A percentile compares a stretch with the other conserved stretches of the same genome.
Conservation (phyloP, 176 grass and related monocot genomes). For the Rhynchospora tenuis region DNA sequence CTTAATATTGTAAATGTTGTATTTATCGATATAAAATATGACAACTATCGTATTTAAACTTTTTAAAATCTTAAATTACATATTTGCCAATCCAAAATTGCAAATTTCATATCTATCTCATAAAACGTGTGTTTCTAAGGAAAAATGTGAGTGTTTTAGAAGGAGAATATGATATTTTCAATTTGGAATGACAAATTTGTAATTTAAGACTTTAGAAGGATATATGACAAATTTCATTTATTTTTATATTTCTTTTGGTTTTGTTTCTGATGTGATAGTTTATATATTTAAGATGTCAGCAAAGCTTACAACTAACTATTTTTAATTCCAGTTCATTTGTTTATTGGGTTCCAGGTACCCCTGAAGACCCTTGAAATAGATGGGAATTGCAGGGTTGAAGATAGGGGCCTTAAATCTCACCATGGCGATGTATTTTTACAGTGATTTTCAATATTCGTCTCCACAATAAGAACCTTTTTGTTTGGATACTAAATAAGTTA, state of each 20-base stretch:
- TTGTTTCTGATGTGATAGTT: background rate
- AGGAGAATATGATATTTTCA: background rate
- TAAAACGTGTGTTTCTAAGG: background rate
- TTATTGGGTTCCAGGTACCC: constrained; percentile 44
- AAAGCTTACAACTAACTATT: constrained; percentile 10
- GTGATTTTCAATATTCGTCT: background rate
- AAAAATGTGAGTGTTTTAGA: background rate
- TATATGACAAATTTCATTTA: background rate
- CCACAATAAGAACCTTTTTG: constrained; percentile 9
- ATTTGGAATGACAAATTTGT: background rate
- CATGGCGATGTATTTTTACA: constrained; percentile 73
- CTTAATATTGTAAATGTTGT: background rate
- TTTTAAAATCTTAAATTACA: background rate
- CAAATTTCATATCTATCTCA: background rate
- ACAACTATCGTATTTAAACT: background rate
- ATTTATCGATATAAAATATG: background rate
- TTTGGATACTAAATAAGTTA: constrained; percentile 1
- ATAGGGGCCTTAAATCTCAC: constrained; percentile 88
- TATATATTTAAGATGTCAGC: background rate
- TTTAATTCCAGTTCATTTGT: constrained; percentile 7
- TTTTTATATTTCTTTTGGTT: background rate
- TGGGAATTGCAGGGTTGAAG: constrained; percentile 96
- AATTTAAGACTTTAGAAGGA: background rate
- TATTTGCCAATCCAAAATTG: background rate
- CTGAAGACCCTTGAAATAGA: constrained; percentile 63